These are phyloP conservation scores for Eimeria maxima DNA, from an alignment of 169 alveolate genomes.

Conservation along the genomic window DNA sequence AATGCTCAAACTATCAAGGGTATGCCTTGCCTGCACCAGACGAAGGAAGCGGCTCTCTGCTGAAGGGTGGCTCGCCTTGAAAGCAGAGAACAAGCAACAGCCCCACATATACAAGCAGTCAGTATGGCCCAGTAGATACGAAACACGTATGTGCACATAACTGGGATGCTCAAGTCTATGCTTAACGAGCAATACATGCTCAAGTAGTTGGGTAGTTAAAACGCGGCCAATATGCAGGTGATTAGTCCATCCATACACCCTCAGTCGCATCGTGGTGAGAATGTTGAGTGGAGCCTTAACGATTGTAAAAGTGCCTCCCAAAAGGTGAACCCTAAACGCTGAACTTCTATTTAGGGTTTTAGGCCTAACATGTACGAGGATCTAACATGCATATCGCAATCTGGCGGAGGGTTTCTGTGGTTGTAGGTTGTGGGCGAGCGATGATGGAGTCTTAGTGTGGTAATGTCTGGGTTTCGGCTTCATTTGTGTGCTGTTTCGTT, in stretches of 20 bases:
- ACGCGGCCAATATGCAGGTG: not conserved
- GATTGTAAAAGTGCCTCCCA: not conserved
- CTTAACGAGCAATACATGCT: not conserved
- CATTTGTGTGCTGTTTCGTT: too few relatives aligned
- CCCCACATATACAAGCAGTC: not conserved
- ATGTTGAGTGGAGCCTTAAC: not conserved
- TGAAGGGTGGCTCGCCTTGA: slow-evolving; percentile 16
- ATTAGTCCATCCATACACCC: not conserved
- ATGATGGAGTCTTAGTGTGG: not conserved
- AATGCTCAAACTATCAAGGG: not conserved
- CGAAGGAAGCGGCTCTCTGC: slow-evolving; percentile 25
- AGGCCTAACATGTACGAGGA: too few relatives aligned
- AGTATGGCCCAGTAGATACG: not conserved
- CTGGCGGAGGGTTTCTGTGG: not conserved
- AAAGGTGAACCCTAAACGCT: not conserved
- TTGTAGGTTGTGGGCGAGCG: not conserved
- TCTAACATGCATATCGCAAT: not conserved
- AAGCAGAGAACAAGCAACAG: slow-evolving; percentile 3
- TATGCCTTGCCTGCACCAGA: slow-evolving; percentile 11
- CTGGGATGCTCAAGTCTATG: not conserved
- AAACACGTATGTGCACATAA: too few relatives aligned
- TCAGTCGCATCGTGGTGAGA: not conserved
- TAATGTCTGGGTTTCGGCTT: not conserved
- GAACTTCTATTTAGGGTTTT: not conserved
- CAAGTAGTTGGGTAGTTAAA: not conserved